A percentile compares a stretch with the other conserved stretches of the same genome.
Evolutionary conservation across 495 filamentous ascomycete genomes (phyloP).

Genomic region (Hypoxylon intermedium): DNA sequence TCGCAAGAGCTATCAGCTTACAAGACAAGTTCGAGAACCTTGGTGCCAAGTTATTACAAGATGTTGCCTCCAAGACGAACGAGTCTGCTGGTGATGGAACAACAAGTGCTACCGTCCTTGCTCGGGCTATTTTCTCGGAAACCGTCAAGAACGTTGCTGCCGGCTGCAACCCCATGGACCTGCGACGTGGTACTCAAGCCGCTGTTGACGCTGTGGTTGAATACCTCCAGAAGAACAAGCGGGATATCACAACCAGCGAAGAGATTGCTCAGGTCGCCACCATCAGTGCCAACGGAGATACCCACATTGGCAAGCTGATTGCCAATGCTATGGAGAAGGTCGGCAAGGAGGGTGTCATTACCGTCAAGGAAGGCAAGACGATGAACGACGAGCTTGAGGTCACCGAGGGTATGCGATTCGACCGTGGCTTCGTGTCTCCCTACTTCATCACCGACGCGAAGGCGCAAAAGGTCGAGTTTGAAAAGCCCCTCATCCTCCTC

Average conservation of each 20-base stretch:
- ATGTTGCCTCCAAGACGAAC: constrained; percentile 99
- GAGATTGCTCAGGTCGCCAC: constrained; percentile 99
- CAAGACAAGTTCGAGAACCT: constrained; percentile 99
- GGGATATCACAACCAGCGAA: constrained; percentile 94
- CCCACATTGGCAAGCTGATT: constrained; percentile 93
- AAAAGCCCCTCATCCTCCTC: constrained; percentile 97
- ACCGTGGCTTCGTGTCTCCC: constrained; percentile 96
- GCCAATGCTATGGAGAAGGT: constrained; percentile 99
- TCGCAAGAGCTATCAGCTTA: constrained; percentile 88
- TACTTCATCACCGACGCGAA: constrained; percentile 99
- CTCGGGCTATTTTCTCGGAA: constrained; percentile 98
- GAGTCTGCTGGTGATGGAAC: constrained; percentile 98
- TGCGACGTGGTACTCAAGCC: constrained; percentile 93
- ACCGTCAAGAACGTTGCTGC: constrained; percentile 99
- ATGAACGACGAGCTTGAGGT: constrained; percentile 97
- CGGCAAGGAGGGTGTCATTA: constrained; percentile 99
- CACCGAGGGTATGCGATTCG: constrained; percentile 99
- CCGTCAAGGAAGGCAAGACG: constrained; percentile 99
- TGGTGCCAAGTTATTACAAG: constrained; percentile 92
- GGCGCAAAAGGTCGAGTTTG: constrained; percentile 97
- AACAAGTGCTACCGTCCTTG: constrained; percentile 95
- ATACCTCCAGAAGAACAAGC: constrained; percentile 91
- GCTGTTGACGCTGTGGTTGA: constrained; percentile 93
- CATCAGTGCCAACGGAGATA: constrained; percentile 96
- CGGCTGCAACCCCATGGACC: constrained; percentile 99